A percentile compares a stretch with the other conserved stretches of the same genome.
Conservation (phyloP, 441 rosid genomes). For the Bocquillonia castaneifolia region DNA sequence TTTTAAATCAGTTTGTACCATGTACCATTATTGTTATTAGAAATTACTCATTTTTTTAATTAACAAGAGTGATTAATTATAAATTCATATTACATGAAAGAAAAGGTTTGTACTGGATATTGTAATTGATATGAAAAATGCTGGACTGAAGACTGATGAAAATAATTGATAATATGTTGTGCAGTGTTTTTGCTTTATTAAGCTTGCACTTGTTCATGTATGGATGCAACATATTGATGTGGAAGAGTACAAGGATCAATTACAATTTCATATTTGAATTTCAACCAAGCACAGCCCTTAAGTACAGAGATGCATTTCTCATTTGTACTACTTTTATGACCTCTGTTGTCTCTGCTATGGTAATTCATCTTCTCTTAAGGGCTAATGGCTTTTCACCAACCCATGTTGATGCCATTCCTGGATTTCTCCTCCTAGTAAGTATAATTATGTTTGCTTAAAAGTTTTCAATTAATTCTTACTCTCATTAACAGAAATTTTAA, state of each 20-base stretch:
- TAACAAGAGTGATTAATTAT: no score
- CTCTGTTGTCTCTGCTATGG: constrained; percentile 75
- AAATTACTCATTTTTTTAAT: no score
- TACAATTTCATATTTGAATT: constrained; percentile 85
- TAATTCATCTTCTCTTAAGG: constrained; percentile 71
- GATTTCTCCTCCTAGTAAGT: constrained; percentile 70
- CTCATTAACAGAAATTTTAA: background rate
- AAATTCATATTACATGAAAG: no score
- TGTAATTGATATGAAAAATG: background rate
- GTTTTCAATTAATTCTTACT: background rate
- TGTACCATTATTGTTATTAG: no score
- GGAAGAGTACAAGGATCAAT: constrained; percentile 87
- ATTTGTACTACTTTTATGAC: constrained; percentile 90
- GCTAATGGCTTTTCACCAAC: constrained; percentile 52
- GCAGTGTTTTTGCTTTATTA: constrained; percentile 86
- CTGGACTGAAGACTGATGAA: background rate
- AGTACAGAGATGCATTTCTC: constrained; percentile 85
- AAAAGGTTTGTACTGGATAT: no score
- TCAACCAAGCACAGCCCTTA: constrained; percentile 71
- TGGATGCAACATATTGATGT: constrained; percentile 88
- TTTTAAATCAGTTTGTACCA: no score
- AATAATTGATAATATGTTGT: constrained; percentile 12
- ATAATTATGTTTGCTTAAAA: background rate
- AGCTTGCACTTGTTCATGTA: constrained; percentile 95
- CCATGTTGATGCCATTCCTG: constrained; percentile 86